These are phyloP conservation scores for Candida pseudoglaebosa DNA, from an alignment of 805 yeast genomes.

Conservation along the genomic window DNA sequence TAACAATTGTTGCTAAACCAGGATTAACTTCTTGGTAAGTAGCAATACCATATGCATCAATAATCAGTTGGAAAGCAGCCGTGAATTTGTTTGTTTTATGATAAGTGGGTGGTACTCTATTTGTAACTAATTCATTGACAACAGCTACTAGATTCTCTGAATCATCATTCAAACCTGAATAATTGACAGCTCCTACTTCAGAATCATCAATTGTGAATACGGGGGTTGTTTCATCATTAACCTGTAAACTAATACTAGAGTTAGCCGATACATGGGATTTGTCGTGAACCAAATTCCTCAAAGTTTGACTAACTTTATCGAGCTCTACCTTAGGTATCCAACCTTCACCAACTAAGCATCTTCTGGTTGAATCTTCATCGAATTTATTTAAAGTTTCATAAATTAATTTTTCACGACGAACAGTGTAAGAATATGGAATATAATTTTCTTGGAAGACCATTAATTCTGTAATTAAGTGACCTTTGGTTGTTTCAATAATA, in stretches of 20 bases:
- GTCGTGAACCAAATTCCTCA: constrained; percentile 43
- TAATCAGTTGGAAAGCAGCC: constrained; percentile 85
- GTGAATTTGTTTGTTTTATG: constrained; percentile 95
- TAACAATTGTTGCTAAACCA: constrained; percentile 88
- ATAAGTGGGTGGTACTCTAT: constrained; percentile 88
- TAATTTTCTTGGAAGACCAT: constrained; percentile 32
- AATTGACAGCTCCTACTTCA: constrained; percentile 12
- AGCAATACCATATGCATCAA: constrained; percentile 94
- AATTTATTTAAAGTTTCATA: constrained; percentile 60
- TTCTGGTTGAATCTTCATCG: constrained; percentile 63
- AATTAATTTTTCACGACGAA: constrained; percentile 55
- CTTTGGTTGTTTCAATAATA: constrained; percentile 31
- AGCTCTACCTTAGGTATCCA: constrained; percentile 66
- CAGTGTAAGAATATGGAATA: constrained; percentile 26
- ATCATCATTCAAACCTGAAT: constrained; percentile 16
- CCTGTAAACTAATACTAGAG: constrained; percentile 1
- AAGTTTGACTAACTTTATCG: constrained; percentile 24
- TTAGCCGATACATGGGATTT: constrained; percentile 15
- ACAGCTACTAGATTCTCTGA: constrained; percentile 31
- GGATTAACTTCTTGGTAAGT: constrained; percentile 94
- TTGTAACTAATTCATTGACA: constrained; percentile 60
- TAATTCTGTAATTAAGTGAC: constrained; percentile 36
- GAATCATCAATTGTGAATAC: constrained; percentile 23
- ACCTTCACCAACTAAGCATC: constrained; percentile 68
- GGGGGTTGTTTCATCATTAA: constrained; percentile 9